Evolutionary conservation across 2,329 filamentous ascomycete genomes (phyloP).

Genomic region (Nothophoma quercina): DNA sequence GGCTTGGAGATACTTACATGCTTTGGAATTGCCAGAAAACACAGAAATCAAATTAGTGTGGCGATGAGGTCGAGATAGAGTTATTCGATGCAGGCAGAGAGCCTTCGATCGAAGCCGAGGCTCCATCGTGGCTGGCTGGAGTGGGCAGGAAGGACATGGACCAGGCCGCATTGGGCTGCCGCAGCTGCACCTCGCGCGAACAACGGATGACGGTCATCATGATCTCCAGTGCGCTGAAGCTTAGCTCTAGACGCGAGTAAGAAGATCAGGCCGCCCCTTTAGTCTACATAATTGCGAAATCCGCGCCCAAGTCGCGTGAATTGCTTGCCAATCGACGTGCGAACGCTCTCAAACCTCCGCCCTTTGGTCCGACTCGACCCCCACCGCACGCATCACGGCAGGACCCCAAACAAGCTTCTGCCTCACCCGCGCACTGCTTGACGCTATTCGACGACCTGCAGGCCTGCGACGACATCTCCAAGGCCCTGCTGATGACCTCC

Average conservation of each 20-base stretch:
- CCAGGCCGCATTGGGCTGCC: background rate
- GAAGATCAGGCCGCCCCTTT: background rate
- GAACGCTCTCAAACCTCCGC: constrained; percentile 3
- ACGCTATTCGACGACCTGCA: constrained; percentile 31
- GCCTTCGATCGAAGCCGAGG: constrained; percentile 14
- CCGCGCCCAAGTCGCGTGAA: background rate
- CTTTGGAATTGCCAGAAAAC: background rate
- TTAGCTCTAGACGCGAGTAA: background rate
- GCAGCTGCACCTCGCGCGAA: constrained; percentile 11
- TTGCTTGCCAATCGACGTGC: background rate
- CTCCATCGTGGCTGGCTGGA: constrained; percentile 12
- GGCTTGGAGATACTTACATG: background rate
- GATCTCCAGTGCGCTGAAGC: background rate
- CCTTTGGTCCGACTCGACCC: constrained; percentile 14
- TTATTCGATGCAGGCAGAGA: constrained; percentile 6
- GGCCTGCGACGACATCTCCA: constrained; percentile 39
- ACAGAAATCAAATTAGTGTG: background rate
- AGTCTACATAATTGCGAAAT: background rate
- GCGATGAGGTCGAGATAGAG: constrained; percentile 15
- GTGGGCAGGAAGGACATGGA: background rate
- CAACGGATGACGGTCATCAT: constrained; percentile 6
- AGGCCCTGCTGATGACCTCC: constrained; percentile 27
- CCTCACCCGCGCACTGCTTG: constrained; percentile 21
- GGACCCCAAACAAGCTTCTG: constrained; percentile 33
- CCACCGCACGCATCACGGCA: constrained; percentile 17